Base-by-base conservation (phyloP, 225 moss, liverwort and hornwort genomes). In the Asterella californica region DNA sequence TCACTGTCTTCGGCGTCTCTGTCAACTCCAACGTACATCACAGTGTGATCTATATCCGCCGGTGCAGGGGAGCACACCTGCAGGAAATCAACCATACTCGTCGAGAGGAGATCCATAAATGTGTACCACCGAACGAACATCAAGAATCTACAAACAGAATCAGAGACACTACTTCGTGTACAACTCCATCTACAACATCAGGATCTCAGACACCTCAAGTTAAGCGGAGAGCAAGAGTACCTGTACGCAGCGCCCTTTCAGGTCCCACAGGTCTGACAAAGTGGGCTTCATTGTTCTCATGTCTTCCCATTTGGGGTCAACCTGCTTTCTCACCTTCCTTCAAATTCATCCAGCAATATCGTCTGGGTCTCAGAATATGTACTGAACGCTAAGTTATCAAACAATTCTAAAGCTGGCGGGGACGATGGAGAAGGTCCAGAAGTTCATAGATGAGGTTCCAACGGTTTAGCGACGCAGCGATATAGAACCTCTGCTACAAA, bases 281-380 rank as follows among this genome's bases (percentile, higher is more conserved):
- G 70, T 34, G 0, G 85, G 85, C 22, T 85, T 81, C 68, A 79
- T 76, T 29, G 70, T 82, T 38, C 54, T 18, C 76, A 76, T 76
- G 21, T 85, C 70, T 50, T 81, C 75, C 66, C 60, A 65, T 48
- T 78, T 84, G 32, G 61, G 2, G 1, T 78, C 78, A 49, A 52
- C 25, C 46, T 81, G 78, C 5, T 81, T 84, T 34, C 12, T 84
- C 80, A 65, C 81, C 72, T 74, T 78, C 30, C 84, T 84, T 22
- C 52, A 69, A 11, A 38, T 21, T 46, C 59, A 60, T 72, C 12
- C 71, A 15, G 0, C 12, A 74, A 27, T 24, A 15, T 17, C 32
- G 33, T 65, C 1, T 33, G 42, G 32, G 14, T 10, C 17, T 79
- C 33, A 24, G 38, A 64, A 38, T 9, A 14, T 65, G 11, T 80